Conservation (phyloP, 306 rosid genomes). For the Prunus mira region DNA sequence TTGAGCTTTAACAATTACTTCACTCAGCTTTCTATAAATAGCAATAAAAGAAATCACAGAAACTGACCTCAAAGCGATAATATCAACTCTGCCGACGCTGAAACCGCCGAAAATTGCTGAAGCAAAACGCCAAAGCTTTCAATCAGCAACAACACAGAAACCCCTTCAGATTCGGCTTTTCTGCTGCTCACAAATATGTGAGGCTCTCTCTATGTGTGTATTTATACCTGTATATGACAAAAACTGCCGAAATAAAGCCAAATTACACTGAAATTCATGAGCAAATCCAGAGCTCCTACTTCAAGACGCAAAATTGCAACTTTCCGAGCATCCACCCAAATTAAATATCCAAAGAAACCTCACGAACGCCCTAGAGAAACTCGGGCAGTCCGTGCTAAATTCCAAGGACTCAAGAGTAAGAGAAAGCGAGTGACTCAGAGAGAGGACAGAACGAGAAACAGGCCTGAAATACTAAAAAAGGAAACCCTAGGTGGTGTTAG, state of each 20-base stretch:
- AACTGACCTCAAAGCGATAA: slow-evolving; percentile 2
- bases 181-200: not conserved
- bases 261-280: not conserved
- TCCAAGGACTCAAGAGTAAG: not conserved
- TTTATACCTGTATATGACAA: not conserved
- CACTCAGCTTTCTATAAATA: not conserved
- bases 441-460: too few relatives aligned
- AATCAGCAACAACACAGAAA: slow-evolving; percentile 5
- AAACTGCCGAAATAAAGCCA: not conserved
- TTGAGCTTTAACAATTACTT: not conserved
- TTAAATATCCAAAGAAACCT: not conserved
- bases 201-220: not conserved
- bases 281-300: not conserved
- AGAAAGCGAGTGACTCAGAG: not conserved
- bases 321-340: slow-evolving; percentile 5
- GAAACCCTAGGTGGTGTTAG: not conserved
- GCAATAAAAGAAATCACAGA: not conserved
- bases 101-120: slow-evolving; percentile 4
- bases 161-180: slow-evolving; percentile 5
- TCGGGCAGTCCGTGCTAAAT: not conserved
- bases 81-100: not conserved
- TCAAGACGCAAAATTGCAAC: not conserved
- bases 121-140: slow-evolving; percentile 12
- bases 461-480: not conserved
- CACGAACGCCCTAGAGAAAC: not conserved